Conservation (phyloP, 2,329 filamentous ascomycete genomes). For the Penicillium glabrum region DNA sequence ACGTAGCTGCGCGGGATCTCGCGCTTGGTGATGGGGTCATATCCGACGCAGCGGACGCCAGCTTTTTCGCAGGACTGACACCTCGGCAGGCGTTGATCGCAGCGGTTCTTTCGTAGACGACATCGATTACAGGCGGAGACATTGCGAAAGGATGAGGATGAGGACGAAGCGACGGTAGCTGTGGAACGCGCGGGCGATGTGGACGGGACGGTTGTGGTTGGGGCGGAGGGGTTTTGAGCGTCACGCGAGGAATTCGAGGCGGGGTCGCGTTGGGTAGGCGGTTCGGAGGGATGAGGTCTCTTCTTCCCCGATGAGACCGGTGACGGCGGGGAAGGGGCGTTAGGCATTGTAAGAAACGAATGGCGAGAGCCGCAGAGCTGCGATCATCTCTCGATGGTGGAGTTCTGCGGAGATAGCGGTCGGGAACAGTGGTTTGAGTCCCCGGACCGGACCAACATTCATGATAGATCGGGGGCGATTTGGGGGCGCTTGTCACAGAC, state of each 20-base stretch:
- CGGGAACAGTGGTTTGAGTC: constrained; percentile 19
- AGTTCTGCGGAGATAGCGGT: constrained; percentile 22
- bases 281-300: constrained; percentile 34
- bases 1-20: constrained; percentile 94
- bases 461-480: constrained; percentile 25
- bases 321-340: constrained; percentile 30
- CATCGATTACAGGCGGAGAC: constrained; percentile 95
- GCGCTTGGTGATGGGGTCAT: constrained; percentile 93
- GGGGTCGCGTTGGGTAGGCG: constrained; percentile 21
- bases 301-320: constrained; percentile 37
- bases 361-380: constrained; percentile 23
- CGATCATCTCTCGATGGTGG: constrained; percentile 33
- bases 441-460: constrained; percentile 27
- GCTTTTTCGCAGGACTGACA: constrained; percentile 93
- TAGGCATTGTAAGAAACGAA: constrained; percentile 35
- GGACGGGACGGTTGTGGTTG: constrained; percentile 11
- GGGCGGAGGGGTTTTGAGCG: constrained; percentile 11
- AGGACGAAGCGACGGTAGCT: constrained; percentile 21
- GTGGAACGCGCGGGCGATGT: constrained; percentile 25
- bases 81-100: constrained; percentile 87
- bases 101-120: constrained; percentile 87
- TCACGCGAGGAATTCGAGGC: constrained; percentile 20
- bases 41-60: constrained; percentile 87
- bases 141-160: constrained; percentile 66
- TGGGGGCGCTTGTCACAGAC: neutral